Base-by-base conservation (phyloP, 2,329 filamentous ascomycete genomes). In the Botrytis hyacinthi region DNA sequence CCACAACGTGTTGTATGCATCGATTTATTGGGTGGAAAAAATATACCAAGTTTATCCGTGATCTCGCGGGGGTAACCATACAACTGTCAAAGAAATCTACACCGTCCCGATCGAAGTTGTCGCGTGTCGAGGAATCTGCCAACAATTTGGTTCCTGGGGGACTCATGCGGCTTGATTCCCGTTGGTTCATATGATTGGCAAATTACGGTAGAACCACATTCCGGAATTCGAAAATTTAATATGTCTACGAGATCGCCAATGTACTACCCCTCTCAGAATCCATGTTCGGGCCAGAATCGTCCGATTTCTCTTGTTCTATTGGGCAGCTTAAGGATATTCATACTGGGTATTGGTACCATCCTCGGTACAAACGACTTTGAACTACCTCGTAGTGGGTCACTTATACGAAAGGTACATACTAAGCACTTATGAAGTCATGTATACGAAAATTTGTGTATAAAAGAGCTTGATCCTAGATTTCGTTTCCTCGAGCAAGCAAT, bases 231-330 rank as follows among this genome's bases (percentile, higher is more conserved):
- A 67, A 9, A 67, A 9, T 7, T 54, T 67, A 54, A 67, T 29
- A 54, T 67, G 16, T 26, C 20, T 18, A 22, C 29, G 35, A 14
- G n/a, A 57, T 68, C 29, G 46, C 46, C 65, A 67, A 65, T 29
- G 65, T 54, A 42, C 46, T 67, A 68, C 48, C 66, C 66, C 66
- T 68, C 48, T 42, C 18, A 29, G 46, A 16, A 51, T 40, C n/a
- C 65, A 67, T 44, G 48, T 72, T 72, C 70, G 70, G 70, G 46
- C n/a, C 46, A 67, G 60, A 42, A 35, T 44, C n/a, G 37, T 46
- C 46, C 70, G 61, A 48, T 48, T 48, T 10, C 70, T 67, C 29
- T 20, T 29, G 37, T 46, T 67, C 61, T 46, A 72, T 72, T 72
- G 61, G 60, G 59, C 22, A 29, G 51, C 66, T 72, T 44, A 35